Evolutionary conservation across 495 filamentous ascomycete genomes (phyloP).

Genomic region (Aspergillus bridgeri): DNA sequence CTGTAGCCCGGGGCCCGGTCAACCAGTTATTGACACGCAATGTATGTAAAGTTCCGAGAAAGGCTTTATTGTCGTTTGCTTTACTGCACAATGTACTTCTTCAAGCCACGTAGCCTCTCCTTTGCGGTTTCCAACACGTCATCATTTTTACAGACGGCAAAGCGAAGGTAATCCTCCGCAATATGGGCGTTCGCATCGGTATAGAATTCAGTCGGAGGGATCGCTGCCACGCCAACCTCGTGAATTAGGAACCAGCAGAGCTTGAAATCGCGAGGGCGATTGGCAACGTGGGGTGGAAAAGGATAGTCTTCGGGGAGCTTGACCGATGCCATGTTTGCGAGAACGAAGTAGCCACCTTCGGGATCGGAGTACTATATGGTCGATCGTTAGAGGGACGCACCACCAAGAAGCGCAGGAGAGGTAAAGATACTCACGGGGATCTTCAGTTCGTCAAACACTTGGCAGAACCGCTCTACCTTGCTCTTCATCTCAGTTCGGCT

Average conservation of each 20-base stretch:
- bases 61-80: neutral
- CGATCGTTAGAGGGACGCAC: neutral
- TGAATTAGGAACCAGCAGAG: conserved; percentile 94
- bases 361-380: conserved; percentile 72
- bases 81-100: conserved; percentile 62
- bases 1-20: neutral
- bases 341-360: conserved; percentile 94
- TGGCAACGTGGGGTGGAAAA: conserved; percentile 84
- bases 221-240: conserved; percentile 92
- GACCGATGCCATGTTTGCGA: conserved; percentile 86
- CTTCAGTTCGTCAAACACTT: conserved; percentile 82
- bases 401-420: neutral
- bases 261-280: conserved; percentile 86
- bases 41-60: neutral
- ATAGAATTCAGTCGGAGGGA: conserved; percentile 96
- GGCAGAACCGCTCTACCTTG: conserved; percentile 86
- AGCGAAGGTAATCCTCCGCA: conserved; percentile 88
- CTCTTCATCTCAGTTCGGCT: conserved; percentile 78
- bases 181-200: conserved; percentile 76
- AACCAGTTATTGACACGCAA: neutral
- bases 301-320: conserved; percentile 74
- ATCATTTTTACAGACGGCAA: conserved; percentile 96
- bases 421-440: conserved; percentile 55
- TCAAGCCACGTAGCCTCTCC: conserved; percentile 80
- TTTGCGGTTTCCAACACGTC: conserved; percentile 85